Conservation (phyloP, 2,329 filamentous ascomycete genomes). For the Xylariaceae sp. region DNA sequence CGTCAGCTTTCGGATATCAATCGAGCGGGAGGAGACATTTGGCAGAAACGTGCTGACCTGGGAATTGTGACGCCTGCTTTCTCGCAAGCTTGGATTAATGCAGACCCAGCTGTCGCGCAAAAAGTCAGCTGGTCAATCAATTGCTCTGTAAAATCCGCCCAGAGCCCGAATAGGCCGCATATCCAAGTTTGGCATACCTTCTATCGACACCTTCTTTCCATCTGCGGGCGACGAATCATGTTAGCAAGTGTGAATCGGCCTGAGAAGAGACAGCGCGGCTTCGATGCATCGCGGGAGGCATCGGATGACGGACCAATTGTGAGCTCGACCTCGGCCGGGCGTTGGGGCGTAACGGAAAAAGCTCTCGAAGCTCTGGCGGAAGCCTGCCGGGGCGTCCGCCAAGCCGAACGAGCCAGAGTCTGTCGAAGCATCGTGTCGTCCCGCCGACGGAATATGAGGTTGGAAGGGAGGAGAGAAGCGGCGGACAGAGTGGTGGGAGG, state of each 20-base stretch:
- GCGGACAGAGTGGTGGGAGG: conserved; percentile 14
- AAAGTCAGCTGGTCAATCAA: conserved; percentile 32
- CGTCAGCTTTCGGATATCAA: neutral
- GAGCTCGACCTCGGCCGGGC: conserved; percentile 90
- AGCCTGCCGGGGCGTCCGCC: conserved; percentile 54
- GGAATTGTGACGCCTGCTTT: conserved; percentile 89
- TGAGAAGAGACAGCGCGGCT: no score
- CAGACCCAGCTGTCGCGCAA: conserved; percentile 74
- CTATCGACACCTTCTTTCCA: conserved; percentile 96
- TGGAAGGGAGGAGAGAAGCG: conserved; percentile 36
- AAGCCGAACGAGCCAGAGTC: conserved; percentile 62
- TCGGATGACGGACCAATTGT: conserved; percentile 73
- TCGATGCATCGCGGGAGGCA: no score
- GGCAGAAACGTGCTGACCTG: conserved; percentile 64
- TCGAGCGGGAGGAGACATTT: no score
- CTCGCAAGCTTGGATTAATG: conserved; percentile 97
- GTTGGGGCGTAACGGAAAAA: conserved; percentile 74
- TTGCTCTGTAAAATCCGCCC: no score
- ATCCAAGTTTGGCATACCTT: conserved; percentile 61
- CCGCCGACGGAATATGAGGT: conserved; percentile 44
- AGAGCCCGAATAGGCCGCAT: neutral
- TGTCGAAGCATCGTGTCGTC: conserved; percentile 65
- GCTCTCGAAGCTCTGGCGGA: conserved; percentile 61
- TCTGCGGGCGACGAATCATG: conserved; percentile 58
- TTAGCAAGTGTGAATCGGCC: no score